Base-by-base conservation (phyloP, 495 filamentous ascomycete species). In the Aspergillus ellipticus region DNA sequence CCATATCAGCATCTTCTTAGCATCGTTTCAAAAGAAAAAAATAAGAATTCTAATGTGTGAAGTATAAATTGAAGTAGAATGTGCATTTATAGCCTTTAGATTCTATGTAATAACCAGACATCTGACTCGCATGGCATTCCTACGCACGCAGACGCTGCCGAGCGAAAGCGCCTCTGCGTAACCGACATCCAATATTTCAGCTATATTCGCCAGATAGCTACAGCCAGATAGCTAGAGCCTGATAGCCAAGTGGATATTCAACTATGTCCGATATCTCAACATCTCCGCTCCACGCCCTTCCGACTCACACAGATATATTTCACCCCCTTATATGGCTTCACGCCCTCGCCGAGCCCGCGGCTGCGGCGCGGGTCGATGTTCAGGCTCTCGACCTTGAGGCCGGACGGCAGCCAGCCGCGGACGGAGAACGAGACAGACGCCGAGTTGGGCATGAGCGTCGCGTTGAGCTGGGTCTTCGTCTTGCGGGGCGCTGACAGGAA, bases 251-350 rank as follows among this genome's bases (percentile, higher is more conserved):
- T 39, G n/a, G 35, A 39, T 39, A 15, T 39, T 7, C 24, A 28
- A 28, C 24, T 7, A 28, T 4, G 24, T 28, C 24, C n/a, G n/a
- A 7, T 28, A 28, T 28, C 7, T 70, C 56, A 78, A 52, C 71
- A 75, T 49, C 76, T 66, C 20, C 74, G 62, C 72, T 97, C 94
- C 39, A 99, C 80, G 3, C 95, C 95, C 42, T 82, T 84, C 58
- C 82, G 85, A 71, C 91, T 96, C 26, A 94, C 84, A 60, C 91
- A 96, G 54, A 97, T 68, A 71, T 99, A 99, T 73, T 97, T 99
- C 45, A 97, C 94, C 11, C 94, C 95, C 75, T 97, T 99, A 70
- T 96, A 99, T 39, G 95, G 94, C 70, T 89, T 92, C 42, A 97
- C 83, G 10, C 87, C 84, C 61, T 96, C 89, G 0, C 90, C 92